Evolutionary conservation across 2,329 filamentous ascomycete species (phyloP).

Genomic region (Pseudogymnoascus sp.): DNA sequence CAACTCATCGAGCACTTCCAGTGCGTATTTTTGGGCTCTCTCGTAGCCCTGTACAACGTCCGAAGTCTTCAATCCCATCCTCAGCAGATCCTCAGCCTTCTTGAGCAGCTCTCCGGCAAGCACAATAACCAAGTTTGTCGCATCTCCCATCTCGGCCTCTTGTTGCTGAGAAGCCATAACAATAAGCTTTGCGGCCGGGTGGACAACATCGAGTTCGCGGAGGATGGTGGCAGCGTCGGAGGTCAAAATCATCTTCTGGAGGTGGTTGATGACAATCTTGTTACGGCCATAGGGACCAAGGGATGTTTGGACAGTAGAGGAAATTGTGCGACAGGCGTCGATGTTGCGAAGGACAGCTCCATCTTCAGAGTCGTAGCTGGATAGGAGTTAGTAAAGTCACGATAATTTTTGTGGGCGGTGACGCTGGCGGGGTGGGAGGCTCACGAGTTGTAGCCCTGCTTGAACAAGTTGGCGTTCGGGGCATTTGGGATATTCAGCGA

Average conservation of each 20-base stretch:
- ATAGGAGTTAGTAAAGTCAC: constrained; percentile 28
- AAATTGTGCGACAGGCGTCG: constrained; percentile 93
- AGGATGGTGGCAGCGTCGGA: constrained; percentile 97
- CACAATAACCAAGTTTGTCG: constrained; percentile 94
- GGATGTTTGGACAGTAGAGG: constrained; percentile 93
- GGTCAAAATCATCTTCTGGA: constrained; percentile 99
- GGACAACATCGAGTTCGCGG: constrained; percentile 93
- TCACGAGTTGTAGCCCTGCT: constrained; percentile 73
- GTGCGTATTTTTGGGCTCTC: constrained; percentile 81
- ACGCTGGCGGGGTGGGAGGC: neutral
- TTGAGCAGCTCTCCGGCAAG: constrained; percentile 90
- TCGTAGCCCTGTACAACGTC: constrained; percentile 96
- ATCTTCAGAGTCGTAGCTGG: constrained; percentile 97
- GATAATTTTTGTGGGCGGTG: constrained; percentile 4
- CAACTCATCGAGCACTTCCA: constrained; percentile 79
- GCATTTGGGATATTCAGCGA: constrained; percentile 94
- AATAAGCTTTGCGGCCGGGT: constrained; percentile 92
- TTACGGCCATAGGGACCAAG: constrained; percentile 96
- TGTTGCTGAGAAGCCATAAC: constrained; percentile 99
- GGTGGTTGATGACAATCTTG: constrained; percentile 99
- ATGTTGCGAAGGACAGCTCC: constrained; percentile 97
- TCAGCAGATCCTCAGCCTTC: constrained; percentile 93
- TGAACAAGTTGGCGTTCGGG: constrained; percentile 90
- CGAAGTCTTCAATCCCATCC: constrained; percentile 97
- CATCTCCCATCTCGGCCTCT: constrained; percentile 98